Conservation (phyloP, 176 grass and related monocot species). For the Eleusine coracana region DNA sequence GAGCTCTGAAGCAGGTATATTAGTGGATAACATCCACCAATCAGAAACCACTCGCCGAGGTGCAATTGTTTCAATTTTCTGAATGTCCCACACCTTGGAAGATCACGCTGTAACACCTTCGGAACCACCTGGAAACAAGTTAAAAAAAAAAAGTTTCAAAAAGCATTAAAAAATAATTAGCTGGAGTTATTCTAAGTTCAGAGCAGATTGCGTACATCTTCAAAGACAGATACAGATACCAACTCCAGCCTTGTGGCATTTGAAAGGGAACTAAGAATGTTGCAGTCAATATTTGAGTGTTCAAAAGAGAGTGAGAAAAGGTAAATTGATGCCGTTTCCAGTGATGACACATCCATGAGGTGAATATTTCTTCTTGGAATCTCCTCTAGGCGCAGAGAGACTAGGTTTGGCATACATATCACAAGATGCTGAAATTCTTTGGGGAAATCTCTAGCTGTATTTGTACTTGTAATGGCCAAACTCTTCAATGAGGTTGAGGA, state of each 20-base stretch:
- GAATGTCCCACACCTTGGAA: constrained; percentile 19
- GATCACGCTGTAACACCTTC: constrained; percentile 28
- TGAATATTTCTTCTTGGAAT: constrained; percentile 13
- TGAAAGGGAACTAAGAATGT: constrained; percentile 34
- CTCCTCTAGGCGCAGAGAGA: constrained; percentile 2
- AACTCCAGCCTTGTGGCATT: background rate
- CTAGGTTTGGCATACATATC: constrained; percentile 37
- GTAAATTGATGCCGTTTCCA: constrained; percentile 10
- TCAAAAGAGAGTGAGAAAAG: background rate
- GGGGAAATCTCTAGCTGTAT: background rate
- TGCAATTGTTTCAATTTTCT: background rate
- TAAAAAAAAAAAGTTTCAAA: background rate
- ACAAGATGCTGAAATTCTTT: constrained; percentile 25
- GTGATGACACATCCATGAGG: constrained; percentile 7
- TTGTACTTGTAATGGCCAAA: background rate
- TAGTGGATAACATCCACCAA: constrained; percentile 19
- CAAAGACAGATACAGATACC: constrained; percentile 23
- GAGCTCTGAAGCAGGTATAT: constrained; percentile 22
- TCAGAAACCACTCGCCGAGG: constrained; percentile 22
- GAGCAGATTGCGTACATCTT: background rate
- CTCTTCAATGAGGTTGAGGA: background rate
- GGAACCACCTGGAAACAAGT: constrained; percentile 13
- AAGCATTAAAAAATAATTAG: background rate
- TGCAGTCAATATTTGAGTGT: constrained; percentile 6
- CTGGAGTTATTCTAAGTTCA: background rate